These are phyloP conservation scores for Truncatella angustata DNA, from an alignment of 2,329 filamentous ascomycete genomes.

Conservation along the genomic window DNA sequence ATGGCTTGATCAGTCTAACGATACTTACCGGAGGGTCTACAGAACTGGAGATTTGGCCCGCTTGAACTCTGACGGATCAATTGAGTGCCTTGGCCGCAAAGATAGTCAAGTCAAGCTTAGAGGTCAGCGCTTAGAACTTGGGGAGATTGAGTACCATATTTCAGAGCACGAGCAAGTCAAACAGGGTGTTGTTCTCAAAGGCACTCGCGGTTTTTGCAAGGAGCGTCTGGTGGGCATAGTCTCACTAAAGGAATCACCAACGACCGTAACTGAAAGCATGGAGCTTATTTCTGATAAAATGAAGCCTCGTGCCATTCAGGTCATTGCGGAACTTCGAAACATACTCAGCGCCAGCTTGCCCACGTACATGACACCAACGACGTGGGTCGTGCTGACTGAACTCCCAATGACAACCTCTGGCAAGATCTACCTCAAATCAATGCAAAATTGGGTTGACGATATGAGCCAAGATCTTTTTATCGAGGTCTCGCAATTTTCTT, in stretches of 20 bases:
- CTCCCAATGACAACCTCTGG: constrained; percentile 6
- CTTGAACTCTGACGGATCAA: constrained; percentile 7
- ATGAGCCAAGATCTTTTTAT: constrained; percentile 8
- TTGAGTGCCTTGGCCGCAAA: constrained; percentile 9
- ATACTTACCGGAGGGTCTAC: constrained; percentile 3
- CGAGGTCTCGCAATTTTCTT: background rate
- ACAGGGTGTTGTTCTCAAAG: constrained; percentile 1
- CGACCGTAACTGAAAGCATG: background rate
- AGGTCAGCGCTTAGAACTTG: constrained; percentile 10
- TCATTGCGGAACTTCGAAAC: constrained; percentile 1
- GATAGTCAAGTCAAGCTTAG: constrained; percentile 12
- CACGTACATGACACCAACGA: constrained; percentile 9
- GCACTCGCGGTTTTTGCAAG: constrained; percentile 2
- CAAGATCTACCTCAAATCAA: constrained; percentile 9
- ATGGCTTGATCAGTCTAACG: background rate
- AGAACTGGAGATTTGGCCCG: constrained; percentile 10
- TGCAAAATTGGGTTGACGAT: constrained; percentile 8
- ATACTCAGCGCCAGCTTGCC: background rate
- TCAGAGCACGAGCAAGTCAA: background rate
- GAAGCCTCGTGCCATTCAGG: background rate
- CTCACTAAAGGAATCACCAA: background rate
- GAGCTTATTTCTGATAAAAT: background rate
- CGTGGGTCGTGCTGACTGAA: constrained; percentile 6
- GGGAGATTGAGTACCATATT: constrained; percentile 12
- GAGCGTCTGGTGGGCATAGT: constrained; percentile 5